Conservation (phyloP, 768 basidiomycete species). For the Pulveroboletus sp. region DNA sequence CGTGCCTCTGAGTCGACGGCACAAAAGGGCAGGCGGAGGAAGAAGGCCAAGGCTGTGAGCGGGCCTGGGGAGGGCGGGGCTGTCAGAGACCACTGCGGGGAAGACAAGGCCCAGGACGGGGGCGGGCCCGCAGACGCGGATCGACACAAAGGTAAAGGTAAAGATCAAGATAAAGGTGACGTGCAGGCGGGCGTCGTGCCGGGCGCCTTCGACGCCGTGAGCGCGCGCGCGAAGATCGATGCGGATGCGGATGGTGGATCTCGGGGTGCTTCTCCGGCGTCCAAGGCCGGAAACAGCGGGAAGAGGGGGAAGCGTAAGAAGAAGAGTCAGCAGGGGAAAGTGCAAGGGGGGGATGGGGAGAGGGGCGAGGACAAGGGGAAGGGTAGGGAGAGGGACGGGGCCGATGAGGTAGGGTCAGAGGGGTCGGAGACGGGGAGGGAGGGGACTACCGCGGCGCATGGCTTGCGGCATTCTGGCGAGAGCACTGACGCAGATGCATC, state of each 20-base stretch:
- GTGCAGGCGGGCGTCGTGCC: constrained; percentile 6
- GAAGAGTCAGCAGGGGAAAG: constrained; percentile 12
- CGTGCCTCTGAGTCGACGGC: not conserved
- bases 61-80: too few species aligned
- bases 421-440: constrained; percentile 14
- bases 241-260: too few species aligned
- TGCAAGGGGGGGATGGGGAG: constrained; percentile 19
- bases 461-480: constrained; percentile 9
- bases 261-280: not conserved
- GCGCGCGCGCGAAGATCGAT: too few species aligned
- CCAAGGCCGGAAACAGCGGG: constrained; percentile 32
- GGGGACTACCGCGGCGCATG: not conserved
- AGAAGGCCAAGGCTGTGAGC: not conserved
- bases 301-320: constrained; percentile 45
- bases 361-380: not conserved
- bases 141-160: not conserved
- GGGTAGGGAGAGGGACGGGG: not conserved
- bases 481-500: constrained; percentile 19
- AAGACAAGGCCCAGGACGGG: too few species aligned
- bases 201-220: constrained; percentile 10
- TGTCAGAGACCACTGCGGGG: too few species aligned
- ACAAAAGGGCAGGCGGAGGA: not conserved
- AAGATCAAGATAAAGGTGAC: not conserved
- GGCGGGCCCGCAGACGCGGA: fast-evolving
- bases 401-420: not conserved